Evolutionary conservation across 2,329 filamentous ascomycete species (phyloP).

Genomic region (Sporothrix brasiliensis): DNA sequence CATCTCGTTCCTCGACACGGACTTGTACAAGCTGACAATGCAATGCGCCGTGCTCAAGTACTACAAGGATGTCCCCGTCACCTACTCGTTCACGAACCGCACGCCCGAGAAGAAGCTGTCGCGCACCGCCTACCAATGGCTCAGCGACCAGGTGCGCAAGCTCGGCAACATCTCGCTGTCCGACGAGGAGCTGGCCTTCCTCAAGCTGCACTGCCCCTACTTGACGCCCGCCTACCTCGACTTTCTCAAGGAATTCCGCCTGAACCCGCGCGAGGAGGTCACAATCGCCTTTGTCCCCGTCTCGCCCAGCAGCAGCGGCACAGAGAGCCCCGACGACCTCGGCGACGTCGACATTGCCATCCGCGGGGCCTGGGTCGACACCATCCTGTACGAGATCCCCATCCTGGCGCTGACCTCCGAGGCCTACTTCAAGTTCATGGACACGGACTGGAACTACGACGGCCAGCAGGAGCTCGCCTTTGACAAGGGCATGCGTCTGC

Average conservation of each 20-base stretch:
- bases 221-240: conserved; percentile 75
- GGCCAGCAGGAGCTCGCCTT: conserved; percentile 85
- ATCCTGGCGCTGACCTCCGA: conserved; percentile 89
- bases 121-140: conserved; percentile 80
- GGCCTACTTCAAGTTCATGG: conserved; percentile 96
- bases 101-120: conserved; percentile 92
- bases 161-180: conserved; percentile 80
- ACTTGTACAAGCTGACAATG: conserved; percentile 97
- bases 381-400: conserved; percentile 97
- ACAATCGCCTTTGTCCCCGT: conserved; percentile 65
- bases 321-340: conserved; percentile 48
- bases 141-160: conserved; percentile 79
- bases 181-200: conserved; percentile 76
- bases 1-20: conserved; percentile 79
- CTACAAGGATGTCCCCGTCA: conserved; percentile 79
- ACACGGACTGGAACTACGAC: conserved; percentile 87
- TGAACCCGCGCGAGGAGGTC: conserved; percentile 81
- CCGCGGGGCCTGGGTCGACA: conserved; percentile 86
- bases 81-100: conserved; percentile 92
- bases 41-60: conserved; percentile 95
- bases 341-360: conserved; percentile 79
- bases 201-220: conserved; percentile 79
- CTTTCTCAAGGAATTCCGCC: conserved; percentile 78
- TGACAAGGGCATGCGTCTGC: conserved; percentile 73
- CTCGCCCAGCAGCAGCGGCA: conserved; percentile 53